Evolutionary conservation across 106 monocot species (phyloP), one percentile per base, ranked within the genome.

Genomic region (Dactylorhiza incarnata): DNA sequence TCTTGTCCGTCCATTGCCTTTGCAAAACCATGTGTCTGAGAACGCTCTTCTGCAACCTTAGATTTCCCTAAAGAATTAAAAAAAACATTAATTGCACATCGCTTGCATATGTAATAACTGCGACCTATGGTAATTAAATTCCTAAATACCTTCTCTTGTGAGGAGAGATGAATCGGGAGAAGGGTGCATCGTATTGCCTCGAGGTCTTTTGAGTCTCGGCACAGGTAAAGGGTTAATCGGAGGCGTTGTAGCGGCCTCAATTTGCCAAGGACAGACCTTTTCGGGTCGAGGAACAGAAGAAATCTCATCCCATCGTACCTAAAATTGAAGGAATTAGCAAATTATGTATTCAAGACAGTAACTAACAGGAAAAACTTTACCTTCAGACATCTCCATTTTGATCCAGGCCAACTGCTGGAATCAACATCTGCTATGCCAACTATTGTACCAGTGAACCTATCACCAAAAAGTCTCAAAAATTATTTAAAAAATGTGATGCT

Each of bases 251-350:
- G 81, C 83, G 68, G 86, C 86, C 73, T 86, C 85, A 61, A 89
- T 79, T 71, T 89, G 83, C 89, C 89, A 89, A 44, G 89, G 89
- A 53, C 86, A 89, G 24, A 89, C 89, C 70, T 81, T 86, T 37
- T 89, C 89, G 8, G 89, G 89, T 43, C 86, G 85, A 71, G 83
- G 59, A 46, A 89, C 75, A 43, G 86, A 81, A 66, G 89, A 86
- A 24, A 75, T 81, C 23, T 89, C 89, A 74, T 89, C 89, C 89
- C 89, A 89, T 23, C 89, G 81, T 55, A 89, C 89, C 89, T 89
- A 59, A 48, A 76, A 47, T 45, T 13, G 37, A 20, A 51, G 45
- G 1, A 82, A 77, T 5, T 37, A 77, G 20, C 25, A 51, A 25
- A 51, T 8, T 5, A 2, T 52, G 9, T 43, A 11, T 37, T 48